Percentiles rank a stretch among this genome's conserved stretches.
These are phyloP conservation scores for Xylaria arbuscula DNA, from an alignment of 2,329 filamentous ascomycete genomes.

Conservation along the genomic window DNA sequence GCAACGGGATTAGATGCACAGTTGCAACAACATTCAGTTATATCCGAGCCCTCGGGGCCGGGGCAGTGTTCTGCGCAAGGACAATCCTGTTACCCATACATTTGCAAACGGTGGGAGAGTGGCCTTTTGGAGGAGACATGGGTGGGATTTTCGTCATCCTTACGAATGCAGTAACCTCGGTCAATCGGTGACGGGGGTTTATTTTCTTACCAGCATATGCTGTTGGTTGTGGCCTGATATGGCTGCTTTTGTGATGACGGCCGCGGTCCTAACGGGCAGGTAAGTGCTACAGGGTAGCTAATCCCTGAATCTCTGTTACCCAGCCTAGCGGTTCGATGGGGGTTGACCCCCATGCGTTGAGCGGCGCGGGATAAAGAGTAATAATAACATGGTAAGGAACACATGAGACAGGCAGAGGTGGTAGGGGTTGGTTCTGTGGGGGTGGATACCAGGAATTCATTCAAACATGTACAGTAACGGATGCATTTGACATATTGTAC, in stretches of 20 bases:
- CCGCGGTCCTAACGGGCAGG: conserved; percentile 1
- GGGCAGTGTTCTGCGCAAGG: not conserved
- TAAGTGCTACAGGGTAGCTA: not conserved
- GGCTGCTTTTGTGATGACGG: conserved; percentile 10
- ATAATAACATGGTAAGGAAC: conserved; percentile 16
- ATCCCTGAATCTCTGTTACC: conserved; percentile 12
- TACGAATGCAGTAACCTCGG: conserved; percentile 27
- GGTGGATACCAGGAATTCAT: conserved; percentile 12
- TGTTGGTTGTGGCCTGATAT: conserved; percentile 19
- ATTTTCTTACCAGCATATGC: conserved; percentile 21
- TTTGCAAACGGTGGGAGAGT: conserved; percentile 15
- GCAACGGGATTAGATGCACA: conserved; percentile 1
- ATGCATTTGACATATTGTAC: conserved; percentile 14
- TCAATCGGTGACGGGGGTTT: conserved; percentile 23
- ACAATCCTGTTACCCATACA: not conserved
- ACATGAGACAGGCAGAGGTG: conserved; percentile 11
- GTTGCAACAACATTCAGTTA: not conserved
- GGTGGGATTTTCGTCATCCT: conserved; percentile 14
- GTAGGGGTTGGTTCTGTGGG: conserved; percentile 7
- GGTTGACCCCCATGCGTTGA: conserved; percentile 17
- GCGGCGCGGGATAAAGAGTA: conserved; percentile 16
- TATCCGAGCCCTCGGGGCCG: not conserved
- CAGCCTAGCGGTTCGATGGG: conserved; percentile 27
- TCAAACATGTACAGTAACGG: conserved; percentile 5
- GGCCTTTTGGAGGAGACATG: conserved; percentile 10